A percentile compares a stretch with the other conserved stretches of the same genome.
Conservation (phyloP, 495 filamentous ascomycete genomes). For the Darksidea phi region DNA sequence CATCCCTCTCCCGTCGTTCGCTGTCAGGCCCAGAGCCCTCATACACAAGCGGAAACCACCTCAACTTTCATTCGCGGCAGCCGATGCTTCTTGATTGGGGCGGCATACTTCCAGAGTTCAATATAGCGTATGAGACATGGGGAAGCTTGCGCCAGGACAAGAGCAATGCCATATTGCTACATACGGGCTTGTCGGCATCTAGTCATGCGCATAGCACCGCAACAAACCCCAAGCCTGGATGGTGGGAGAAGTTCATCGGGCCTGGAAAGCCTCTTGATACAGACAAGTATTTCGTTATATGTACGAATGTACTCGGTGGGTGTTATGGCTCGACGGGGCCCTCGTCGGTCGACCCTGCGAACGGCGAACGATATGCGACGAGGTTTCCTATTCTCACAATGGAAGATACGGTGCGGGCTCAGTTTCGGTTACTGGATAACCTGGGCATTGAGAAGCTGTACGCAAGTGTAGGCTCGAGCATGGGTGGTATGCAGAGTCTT, state of each 20-base stretch:
- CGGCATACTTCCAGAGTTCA: slow-evolving; percentile 78
- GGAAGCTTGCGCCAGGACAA: slow-evolving; percentile 74
- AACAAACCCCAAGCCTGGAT: slow-evolving; percentile 81
- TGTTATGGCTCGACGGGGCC: slow-evolving; percentile 97
- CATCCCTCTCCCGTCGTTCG: slow-evolving; percentile 70
- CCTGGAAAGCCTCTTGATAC: slow-evolving; percentile 85
- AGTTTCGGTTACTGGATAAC: slow-evolving; percentile 83
- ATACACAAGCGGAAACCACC: slow-evolving; percentile 83
- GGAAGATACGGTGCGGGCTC: slow-evolving; percentile 95
- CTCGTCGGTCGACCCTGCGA: slow-evolving; percentile 80
- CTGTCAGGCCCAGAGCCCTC: slow-evolving; percentile 86
- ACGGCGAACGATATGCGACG: slow-evolving; percentile 86
- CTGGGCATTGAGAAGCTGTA: slow-evolving; percentile 79
- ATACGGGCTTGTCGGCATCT: slow-evolving; percentile 92
- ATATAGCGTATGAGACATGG: slow-evolving; percentile 94
- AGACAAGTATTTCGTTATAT: slow-evolving; percentile 86
- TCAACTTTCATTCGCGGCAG: slow-evolving; percentile 67
- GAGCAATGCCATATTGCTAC: slow-evolving; percentile 87
- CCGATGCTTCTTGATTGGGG: slow-evolving; percentile 91
- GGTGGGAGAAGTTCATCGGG: slow-evolving; percentile 99
- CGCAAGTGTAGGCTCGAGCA: slow-evolving; percentile 91
- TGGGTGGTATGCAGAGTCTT: slow-evolving; percentile 98
- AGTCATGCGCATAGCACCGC: slow-evolving; percentile 91
- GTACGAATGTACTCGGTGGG: slow-evolving; percentile 93
- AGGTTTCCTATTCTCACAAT: slow-evolving; percentile 96